phyloP scores from a whole-genome alignment of 179 eudicot genomes.

The Silene coronaria region DNA sequence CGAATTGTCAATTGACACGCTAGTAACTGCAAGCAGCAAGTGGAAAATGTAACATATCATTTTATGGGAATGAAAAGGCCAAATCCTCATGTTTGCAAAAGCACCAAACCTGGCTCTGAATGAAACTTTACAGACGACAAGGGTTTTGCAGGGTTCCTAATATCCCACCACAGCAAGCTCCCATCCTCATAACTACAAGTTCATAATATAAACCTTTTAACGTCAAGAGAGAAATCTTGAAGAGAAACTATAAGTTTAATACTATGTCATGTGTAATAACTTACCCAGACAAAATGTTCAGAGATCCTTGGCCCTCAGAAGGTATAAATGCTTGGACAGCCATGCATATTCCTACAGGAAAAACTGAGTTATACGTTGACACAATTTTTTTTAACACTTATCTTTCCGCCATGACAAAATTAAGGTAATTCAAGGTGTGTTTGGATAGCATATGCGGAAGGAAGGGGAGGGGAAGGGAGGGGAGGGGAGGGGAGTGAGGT shows the following conservation, averaged over 20 bases:
- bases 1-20: conserved; percentile 58
- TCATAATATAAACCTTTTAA: conserved; percentile 12
- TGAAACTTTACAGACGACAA: conserved; percentile 62
- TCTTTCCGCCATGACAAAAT: neutral
- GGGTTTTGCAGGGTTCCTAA: conserved; percentile 60
- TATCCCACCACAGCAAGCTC: conserved; percentile 81
- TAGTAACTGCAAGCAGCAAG: conserved; percentile 48
- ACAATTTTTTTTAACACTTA: neutral
- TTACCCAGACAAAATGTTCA: conserved; percentile 69
- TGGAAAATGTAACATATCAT: conserved; percentile 6
- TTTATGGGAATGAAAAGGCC: neutral
- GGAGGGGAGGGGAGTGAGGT: no score
- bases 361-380: conserved; percentile 13
- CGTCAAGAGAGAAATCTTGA: neutral
- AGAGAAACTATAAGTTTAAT: neutral
- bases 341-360: conserved; percentile 75
- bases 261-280: neutral
- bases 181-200: conserved; percentile 75
- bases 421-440: neutral
- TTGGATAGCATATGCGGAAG: neutral
- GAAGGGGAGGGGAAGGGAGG: no score
- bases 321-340: conserved; percentile 83
- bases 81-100: conserved; percentile 1
- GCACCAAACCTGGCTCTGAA: conserved; percentile 60
- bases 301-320: conserved; percentile 51